A percentile compares a stretch with the other conserved stretches of the same genome.
phyloP scores from a whole-genome alignment of 1,139 yeast genomes.

The Blastobotrys niveus region DNA sequence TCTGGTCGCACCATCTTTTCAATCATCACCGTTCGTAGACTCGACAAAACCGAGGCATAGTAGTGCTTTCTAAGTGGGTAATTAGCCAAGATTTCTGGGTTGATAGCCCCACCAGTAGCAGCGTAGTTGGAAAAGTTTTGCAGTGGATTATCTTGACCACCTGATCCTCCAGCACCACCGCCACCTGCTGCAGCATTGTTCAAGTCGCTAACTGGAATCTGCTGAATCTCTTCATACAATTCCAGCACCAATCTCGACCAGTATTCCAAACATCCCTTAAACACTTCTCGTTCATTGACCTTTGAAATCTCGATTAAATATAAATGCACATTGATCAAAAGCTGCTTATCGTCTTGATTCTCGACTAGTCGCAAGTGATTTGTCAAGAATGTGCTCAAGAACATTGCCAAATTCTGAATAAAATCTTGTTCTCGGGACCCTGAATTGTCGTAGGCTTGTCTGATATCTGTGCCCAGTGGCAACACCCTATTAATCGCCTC shows the following conservation, averaged over 20 bases:
- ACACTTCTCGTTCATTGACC: constrained; percentile 92
- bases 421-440: constrained; percentile 85
- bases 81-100: constrained; percentile 69
- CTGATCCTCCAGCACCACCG: too few relatives aligned
- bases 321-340: constrained; percentile 65
- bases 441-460: constrained; percentile 67
- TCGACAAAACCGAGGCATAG: constrained; percentile 68
- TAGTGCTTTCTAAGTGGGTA: constrained; percentile 82
- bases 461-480: constrained; percentile 71
- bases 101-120: constrained; percentile 71
- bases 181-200: constrained; percentile 45
- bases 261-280: constrained; percentile 90
- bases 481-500: constrained; percentile 64
- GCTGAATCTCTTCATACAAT: constrained; percentile 79
- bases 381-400: constrained; percentile 74
- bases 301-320: constrained; percentile 81
- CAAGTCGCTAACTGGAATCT: constrained; percentile 63
- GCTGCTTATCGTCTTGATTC: constrained; percentile 51
- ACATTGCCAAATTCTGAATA: constrained; percentile 92
- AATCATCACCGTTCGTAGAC: constrained; percentile 81
- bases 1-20: constrained; percentile 99
- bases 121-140: constrained; percentile 33
- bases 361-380: constrained; percentile 76
- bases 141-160: constrained; percentile 14
- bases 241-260: constrained; percentile 83